Evolutionary conservation across 305 asterid species (phyloP).

Genomic region (Fraxinus xanthoxyloides): DNA sequence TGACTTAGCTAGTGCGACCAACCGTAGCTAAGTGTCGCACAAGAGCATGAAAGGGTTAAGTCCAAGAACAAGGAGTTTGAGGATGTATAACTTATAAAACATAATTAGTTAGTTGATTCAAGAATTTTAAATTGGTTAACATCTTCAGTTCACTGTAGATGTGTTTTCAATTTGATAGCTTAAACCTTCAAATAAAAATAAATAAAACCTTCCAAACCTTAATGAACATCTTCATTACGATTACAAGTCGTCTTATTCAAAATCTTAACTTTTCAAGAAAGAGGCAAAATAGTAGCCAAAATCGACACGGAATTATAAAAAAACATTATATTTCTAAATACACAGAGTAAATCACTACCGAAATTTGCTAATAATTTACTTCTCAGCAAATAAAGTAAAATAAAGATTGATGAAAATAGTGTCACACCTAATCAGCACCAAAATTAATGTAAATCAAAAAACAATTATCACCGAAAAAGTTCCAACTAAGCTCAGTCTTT

Average conservation of each 20-base stretch:
- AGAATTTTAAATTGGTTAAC: neutral
- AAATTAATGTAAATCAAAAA: conserved; percentile 17
- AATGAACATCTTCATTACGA: neutral
- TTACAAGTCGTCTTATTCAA: neutral
- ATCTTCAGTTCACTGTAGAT: neutral
- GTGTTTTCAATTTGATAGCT: neutral
- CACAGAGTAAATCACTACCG: neutral
- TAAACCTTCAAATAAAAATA: neutral
- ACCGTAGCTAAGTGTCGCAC: neutral
- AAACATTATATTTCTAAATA: neutral
- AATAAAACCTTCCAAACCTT: neutral
- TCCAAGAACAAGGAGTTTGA: neutral
- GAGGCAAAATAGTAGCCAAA: neutral
- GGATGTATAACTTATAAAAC: neutral
- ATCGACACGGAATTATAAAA: neutral
- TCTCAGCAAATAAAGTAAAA: neutral
- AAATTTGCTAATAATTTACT: neutral
- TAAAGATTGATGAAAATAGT: neutral
- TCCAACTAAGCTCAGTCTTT: conserved; percentile 21
- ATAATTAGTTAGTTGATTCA: neutral
- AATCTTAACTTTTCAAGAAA: neutral
- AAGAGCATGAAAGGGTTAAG: neutral
- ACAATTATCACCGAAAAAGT: conserved; percentile 24
- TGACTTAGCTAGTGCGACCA: neutral
- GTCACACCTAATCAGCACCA: conserved; percentile 5